Evolutionary conservation across 371 early-diverging fungal species (phyloP).

Genomic region (Rhizopus delemar): DNA sequence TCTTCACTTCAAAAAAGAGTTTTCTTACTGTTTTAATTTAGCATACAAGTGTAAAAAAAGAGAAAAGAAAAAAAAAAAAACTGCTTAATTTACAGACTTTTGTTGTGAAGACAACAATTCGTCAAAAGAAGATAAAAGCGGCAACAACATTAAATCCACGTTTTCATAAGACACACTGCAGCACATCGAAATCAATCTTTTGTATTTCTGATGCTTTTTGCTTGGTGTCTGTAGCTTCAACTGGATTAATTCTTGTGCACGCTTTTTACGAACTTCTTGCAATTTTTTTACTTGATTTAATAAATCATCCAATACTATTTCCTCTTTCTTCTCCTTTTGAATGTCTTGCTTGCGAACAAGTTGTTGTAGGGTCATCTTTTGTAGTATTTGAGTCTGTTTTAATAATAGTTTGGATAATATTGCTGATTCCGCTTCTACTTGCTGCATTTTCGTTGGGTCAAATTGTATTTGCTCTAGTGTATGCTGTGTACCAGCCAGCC

Average conservation of each 20-base stretch:
- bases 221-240: constrained; percentile 31
- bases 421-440: constrained; percentile 14
- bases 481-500: constrained; percentile 28
- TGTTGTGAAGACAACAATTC: constrained; percentile 14
- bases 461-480: constrained; percentile 27
- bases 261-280: constrained; percentile 20
- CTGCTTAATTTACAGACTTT: too few species aligned
- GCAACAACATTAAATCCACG: constrained; percentile 48
- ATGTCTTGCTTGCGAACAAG: constrained; percentile 11
- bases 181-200: constrained; percentile 49
- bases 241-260: constrained; percentile 25
- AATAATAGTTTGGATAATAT: constrained; percentile 3
- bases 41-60: too few species aligned
- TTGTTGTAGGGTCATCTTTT: constrained; percentile 8
- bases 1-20: too few species aligned
- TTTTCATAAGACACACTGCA: constrained; percentile 52
- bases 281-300: constrained; percentile 5
- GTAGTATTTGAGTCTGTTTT: constrained; percentile 12
- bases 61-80: too few species aligned
- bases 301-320: background rate
- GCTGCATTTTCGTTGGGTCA: constrained; percentile 15
- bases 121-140: constrained; percentile 45
- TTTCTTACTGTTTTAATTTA: too few species aligned
- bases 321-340: constrained; percentile 10
- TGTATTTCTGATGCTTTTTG: constrained; percentile 48